Evolutionary conservation across 1,284 basidiomycete species (phyloP).

Genomic region (Hortiboletus rubellus): DNA sequence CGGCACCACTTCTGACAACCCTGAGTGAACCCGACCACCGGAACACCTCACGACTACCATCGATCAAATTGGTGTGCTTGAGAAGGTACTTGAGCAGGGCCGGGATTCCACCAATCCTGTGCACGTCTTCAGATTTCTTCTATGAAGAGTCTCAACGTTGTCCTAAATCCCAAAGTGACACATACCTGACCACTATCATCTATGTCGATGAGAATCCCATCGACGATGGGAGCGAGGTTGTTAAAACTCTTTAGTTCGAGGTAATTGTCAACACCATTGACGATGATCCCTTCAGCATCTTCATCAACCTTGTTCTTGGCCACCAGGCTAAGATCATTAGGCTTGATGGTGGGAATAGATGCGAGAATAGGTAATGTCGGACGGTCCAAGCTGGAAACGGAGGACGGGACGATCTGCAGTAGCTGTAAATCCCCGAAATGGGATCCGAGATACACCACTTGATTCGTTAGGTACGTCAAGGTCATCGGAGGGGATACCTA

Average conservation of each 20-base stretch:
- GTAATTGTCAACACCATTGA: constrained; percentile 51
- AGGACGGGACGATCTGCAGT: constrained; percentile 54
- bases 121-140: constrained; percentile 93
- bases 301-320: constrained; percentile 38
- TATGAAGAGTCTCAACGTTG: constrained; percentile 32
- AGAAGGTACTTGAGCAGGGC: constrained; percentile 83
- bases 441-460: constrained; percentile 80
- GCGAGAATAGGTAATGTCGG: constrained; percentile 53
- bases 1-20: constrained; percentile 83
- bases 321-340: constrained; percentile 27
- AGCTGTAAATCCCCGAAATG: constrained; percentile 83
- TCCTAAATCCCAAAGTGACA: not conserved
- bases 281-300: constrained; percentile 45
- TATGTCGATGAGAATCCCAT: constrained; percentile 76
- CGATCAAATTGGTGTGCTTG: constrained; percentile 84
- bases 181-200: constrained; percentile 76
- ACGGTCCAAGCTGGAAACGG: constrained; percentile 42
- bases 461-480: constrained; percentile 74
- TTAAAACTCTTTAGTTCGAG: constrained; percentile 64
- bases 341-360: constrained; percentile 43
- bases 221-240: constrained; percentile 88
- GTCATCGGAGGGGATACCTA: constrained; percentile 80
- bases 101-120: constrained; percentile 89
- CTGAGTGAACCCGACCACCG: constrained; percentile 84
- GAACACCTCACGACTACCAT: constrained; percentile 88